Evolutionary conservation across 208 protist species (phyloP), one percentile per base, ranked within the genome.

Genomic region (Trypanosomatidae sp.): DNA sequence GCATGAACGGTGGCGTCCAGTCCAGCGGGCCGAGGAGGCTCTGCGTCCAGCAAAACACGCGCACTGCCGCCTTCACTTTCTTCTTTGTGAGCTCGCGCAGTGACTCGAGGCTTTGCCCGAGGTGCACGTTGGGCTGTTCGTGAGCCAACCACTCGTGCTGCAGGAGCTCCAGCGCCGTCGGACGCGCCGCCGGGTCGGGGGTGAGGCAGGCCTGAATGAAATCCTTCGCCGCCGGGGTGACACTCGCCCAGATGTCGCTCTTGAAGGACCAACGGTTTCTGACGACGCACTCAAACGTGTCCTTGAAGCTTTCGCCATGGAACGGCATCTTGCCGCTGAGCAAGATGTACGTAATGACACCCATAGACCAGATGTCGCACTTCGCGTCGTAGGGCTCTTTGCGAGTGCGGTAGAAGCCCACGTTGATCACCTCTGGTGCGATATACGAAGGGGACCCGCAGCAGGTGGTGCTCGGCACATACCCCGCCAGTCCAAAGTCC

Each of bases 401-500:
- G n/a, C 73, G 62, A 0, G 74, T 82, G 64, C 76, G 75, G 79
- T 83, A 78, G 80, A 91, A 95, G 58, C 88, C 88, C 7, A 86
- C 80, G 49, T 81, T 83, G 67, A 94, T 91, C 44, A 94, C 89
- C 81, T 95, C 91, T 22, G 91, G 91, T 4, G 91, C 91, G 56
- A 95, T 92, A 83, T 95, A 95, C 7, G 81, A 87, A 17, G 87
- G 85, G 7, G 87, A 90, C 30, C 91, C 91, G 81, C 91, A 95
- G 89, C 86, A 93, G 39, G 85, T 84, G 13, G 71, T 73, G 78
- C 85, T 87, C 2, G 91, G 86, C 30, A 83, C 73, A 43, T 86
- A 82, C 43, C 81, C 98, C 15, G 99, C 98, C 15, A 99, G 77
- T 49, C 99, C 95, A 93, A 98, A 99, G 77, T 99, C 97, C 39